Evolutionary conservation across 2,329 filamentous ascomycete genomes (phyloP).

Genomic region (Alternaria panax): DNA sequence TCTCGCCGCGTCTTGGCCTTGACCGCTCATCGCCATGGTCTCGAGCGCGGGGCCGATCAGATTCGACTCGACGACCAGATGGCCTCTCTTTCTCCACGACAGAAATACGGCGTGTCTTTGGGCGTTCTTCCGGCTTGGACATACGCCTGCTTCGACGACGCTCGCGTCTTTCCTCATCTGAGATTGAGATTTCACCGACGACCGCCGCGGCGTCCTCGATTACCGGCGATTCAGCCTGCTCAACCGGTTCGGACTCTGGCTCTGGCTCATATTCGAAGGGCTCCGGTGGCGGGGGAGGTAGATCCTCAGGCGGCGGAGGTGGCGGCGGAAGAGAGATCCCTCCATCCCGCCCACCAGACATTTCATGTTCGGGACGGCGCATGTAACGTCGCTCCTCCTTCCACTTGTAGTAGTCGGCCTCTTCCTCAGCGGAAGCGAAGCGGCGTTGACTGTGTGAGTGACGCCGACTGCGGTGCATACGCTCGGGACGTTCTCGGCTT

Average conservation of each 20-base stretch:
- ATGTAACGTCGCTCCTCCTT: conserved; percentile 42
- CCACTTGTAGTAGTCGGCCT: conserved; percentile 41
- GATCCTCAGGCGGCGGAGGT: conserved; percentile 23
- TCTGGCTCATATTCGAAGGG: conserved; percentile 30
- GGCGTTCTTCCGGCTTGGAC: conserved; percentile 39
- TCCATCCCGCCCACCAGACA: conserved; percentile 38
- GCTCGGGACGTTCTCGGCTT: conserved; percentile 43
- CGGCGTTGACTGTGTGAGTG: conserved; percentile 36
- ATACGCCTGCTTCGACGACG: conserved; percentile 34
- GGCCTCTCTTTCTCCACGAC: conserved; percentile 43
- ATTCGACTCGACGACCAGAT: conserved; percentile 36
- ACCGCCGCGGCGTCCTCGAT: conserved; percentile 40
- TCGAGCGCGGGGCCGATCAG: conserved; percentile 37
- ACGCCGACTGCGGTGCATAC: conserved; percentile 40
- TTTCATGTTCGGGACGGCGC: conserved; percentile 35
- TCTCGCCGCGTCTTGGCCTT: conserved; percentile 36
- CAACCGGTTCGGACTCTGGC: conserved; percentile 18
- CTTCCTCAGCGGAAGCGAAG: conserved; percentile 42
- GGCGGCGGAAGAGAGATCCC: conserved; percentile 28
- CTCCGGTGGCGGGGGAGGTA: conserved; percentile 27
- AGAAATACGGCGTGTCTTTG: conserved; percentile 42
- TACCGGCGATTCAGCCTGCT: conserved; percentile 20
- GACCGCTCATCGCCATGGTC: conserved; percentile 33
- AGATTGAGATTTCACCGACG: conserved; percentile 36
- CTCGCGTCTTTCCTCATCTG: conserved; percentile 39